Evolutionary conservation across 148 eudicot genomes (phyloP).

Genomic region (Beta vulgaris): DNA sequence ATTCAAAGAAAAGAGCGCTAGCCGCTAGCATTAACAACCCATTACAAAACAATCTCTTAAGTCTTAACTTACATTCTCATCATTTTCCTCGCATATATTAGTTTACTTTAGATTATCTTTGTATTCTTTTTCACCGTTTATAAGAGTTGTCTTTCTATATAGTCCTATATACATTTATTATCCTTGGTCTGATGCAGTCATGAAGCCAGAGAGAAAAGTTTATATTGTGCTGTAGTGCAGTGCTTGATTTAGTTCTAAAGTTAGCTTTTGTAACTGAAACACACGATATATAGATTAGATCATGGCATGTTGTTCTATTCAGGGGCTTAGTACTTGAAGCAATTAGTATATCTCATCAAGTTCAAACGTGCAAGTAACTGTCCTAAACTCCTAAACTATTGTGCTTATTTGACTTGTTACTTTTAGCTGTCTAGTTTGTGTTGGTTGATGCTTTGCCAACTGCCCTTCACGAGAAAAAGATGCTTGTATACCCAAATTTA

Average conservation of each 20-base stretch:
- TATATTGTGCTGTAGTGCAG: not conserved
- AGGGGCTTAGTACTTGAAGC: not conserved
- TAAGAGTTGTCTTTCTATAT: not conserved
- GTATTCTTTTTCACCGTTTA: not conserved
- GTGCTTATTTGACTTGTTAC: not conserved
- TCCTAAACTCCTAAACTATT: not conserved
- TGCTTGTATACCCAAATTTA: not conserved
- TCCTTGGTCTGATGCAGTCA: not conserved
- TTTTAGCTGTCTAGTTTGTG: conserved; percentile 1
- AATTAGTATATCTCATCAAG: not conserved
- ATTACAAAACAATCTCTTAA: not conserved
- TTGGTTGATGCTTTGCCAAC: conserved; percentile 2
- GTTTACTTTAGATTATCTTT: not conserved
- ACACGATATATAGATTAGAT: not conserved
- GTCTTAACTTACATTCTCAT: not conserved
- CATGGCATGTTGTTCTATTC: not conserved
- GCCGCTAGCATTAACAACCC: not conserved
- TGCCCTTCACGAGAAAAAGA: not conserved
- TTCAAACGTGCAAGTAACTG: not conserved
- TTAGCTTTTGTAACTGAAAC: too few relatives aligned
- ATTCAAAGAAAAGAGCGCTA: too few relatives aligned
- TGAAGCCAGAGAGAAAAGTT: conserved; percentile 5
- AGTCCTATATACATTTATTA: not conserved
- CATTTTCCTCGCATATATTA: not conserved
- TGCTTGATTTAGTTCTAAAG: too few relatives aligned